Evolutionary conservation across 2,329 filamentous ascomycete species (phyloP).

Genomic region (Nothophoma quercina): DNA sequence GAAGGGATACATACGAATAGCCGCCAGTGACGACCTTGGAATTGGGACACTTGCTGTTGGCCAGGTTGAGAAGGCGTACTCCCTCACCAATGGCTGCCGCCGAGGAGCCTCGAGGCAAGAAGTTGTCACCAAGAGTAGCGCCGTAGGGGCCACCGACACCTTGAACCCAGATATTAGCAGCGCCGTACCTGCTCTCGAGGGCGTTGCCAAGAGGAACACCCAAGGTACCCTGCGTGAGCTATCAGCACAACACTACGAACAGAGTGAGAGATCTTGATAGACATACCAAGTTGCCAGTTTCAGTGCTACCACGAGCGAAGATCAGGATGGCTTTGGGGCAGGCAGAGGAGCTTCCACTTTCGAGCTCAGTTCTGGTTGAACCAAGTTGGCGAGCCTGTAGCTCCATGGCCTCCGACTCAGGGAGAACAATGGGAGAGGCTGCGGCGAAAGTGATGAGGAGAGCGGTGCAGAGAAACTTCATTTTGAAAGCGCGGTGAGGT

Average conservation of each 20-base stretch:
- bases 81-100: slow-evolving; percentile 43
- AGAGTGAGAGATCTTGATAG: too few species aligned
- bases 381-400: slow-evolving; percentile 24
- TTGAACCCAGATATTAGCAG: slow-evolving; percentile 36
- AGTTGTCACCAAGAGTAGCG: slow-evolving; percentile 46
- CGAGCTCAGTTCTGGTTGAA: slow-evolving; percentile 30
- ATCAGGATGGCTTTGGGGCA: slow-evolving; percentile 40
- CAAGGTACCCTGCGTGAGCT: slow-evolving; percentile 25
- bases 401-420: slow-evolving; percentile 1
- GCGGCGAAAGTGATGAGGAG: slow-evolving; percentile 18
- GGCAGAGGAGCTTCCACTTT: slow-evolving; percentile 26
- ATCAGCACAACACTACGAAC: not conserved
- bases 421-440: slow-evolving; percentile 17
- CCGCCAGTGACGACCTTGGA: slow-evolving; percentile 50
- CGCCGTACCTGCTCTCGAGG: slow-evolving; percentile 33
- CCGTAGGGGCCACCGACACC: slow-evolving; percentile 48
- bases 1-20: slow-evolving; percentile 47
- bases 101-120: slow-evolving; percentile 42
- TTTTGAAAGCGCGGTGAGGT: slow-evolving; percentile 7
- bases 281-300: slow-evolving; percentile 38
- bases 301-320: slow-evolving; percentile 36
- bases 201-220: slow-evolving; percentile 32
- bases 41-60: slow-evolving; percentile 49
- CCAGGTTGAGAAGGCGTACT: slow-evolving; percentile 45
- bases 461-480: slow-evolving; percentile 29